Conservation (phyloP, 2,329 filamentous ascomycete species). For the Penicillium oxalicum region DNA sequence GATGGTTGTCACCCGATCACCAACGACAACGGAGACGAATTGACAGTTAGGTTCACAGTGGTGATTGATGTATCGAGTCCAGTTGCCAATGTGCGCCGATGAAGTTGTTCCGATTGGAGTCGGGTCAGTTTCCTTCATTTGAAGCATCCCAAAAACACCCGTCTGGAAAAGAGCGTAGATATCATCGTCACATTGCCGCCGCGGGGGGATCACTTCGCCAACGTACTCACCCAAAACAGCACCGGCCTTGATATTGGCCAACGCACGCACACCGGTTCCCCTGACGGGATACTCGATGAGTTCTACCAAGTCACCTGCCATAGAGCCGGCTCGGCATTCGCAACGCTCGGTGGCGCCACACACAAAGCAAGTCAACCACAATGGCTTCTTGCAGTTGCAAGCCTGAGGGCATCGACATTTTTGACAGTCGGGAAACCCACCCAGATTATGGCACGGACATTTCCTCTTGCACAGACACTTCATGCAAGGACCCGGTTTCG, state of each 20-base stretch:
- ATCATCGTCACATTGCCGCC: background rate
- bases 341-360: slow-evolving; percentile 16
- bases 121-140: too few relatives aligned
- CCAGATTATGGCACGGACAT: background rate
- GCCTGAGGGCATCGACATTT: background rate
- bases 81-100: slow-evolving; percentile 25
- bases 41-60: slow-evolving; percentile 25
- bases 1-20: slow-evolving; percentile 15
- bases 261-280: slow-evolving; percentile 29
- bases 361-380: slow-evolving; percentile 15
- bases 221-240: slow-evolving; percentile 24
- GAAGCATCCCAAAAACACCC: background rate
- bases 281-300: slow-evolving; percentile 23
- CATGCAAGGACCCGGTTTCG: background rate
- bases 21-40: slow-evolving; percentile 18
- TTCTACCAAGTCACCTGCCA: slow-evolving; percentile 24
- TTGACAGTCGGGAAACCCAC: background rate
- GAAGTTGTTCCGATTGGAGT: background rate
- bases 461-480: background rate
- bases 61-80: slow-evolving; percentile 34
- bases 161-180: background rate
- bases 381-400: background rate
- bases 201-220: slow-evolving; percentile 15
- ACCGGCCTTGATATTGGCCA: slow-evolving; percentile 20
- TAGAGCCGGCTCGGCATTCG: slow-evolving; percentile 13